A percentile compares a stretch with the other conserved stretches of the same genome.
Conservation (phyloP, 2,329 filamentous ascomycete genomes). For the Fusarium sp. region DNA sequence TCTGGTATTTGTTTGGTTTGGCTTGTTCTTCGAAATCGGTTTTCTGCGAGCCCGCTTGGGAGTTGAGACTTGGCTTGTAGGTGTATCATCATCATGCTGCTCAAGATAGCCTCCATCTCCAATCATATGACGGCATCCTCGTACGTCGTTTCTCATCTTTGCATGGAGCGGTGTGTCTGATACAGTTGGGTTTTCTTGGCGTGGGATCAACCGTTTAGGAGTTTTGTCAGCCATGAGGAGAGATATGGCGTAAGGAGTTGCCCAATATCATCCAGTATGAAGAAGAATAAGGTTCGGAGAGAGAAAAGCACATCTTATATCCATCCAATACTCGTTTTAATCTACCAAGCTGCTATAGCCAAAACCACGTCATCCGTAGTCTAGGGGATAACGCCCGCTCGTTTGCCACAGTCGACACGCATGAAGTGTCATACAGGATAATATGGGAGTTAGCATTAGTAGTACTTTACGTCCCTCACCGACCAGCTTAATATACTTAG, state of each 20-base stretch:
- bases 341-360: too few species aligned
- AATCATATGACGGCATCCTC: background rate
- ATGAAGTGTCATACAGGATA: background rate
- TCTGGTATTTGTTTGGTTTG: background rate
- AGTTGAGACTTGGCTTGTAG: background rate
- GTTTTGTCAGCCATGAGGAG: background rate
- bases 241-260: background rate
- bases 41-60: background rate
- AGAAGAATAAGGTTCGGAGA: too few species aligned
- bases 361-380: too few species aligned
- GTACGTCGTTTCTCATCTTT: background rate
- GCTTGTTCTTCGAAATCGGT: background rate
- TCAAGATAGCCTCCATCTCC: background rate
- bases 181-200: background rate
- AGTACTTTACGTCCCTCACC: background rate
- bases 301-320: too few species aligned
- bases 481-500: background rate
- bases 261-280: background rate
- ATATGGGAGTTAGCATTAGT: constrained; percentile 3
- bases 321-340: background rate
- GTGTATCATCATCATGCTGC: background rate
- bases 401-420: background rate
- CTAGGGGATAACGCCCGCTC: background rate
- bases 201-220: background rate
- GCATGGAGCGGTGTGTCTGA: background rate